These are phyloP conservation scores for Ophiostoma perfectum DNA, from an alignment of 2,329 filamentous ascomycete genomes.

Conservation along the genomic window DNA sequence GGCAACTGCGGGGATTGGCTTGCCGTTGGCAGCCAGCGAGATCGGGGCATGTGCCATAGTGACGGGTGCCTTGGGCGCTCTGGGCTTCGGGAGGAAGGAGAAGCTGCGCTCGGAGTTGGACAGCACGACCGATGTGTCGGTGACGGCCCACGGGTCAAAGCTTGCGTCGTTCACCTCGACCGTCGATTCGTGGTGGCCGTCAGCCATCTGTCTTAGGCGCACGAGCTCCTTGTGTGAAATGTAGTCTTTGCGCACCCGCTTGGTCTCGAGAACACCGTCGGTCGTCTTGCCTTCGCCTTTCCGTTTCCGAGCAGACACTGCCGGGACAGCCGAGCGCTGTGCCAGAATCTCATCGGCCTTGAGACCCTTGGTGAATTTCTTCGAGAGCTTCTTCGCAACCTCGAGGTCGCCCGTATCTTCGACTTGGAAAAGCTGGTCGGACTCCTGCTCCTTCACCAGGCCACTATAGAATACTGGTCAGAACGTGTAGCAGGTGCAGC, in stretches of 20 bases:
- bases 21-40: constrained; percentile 77
- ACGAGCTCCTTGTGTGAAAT: constrained; percentile 79
- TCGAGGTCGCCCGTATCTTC: constrained; percentile 67
- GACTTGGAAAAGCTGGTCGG: constrained; percentile 77
- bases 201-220: constrained; percentile 71
- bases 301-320: constrained; percentile 74
- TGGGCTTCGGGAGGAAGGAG: constrained; percentile 61
- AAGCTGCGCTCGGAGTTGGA: constrained; percentile 47
- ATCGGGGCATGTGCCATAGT: constrained; percentile 73
- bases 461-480: constrained; percentile 51
- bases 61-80: constrained; percentile 63
- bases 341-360: constrained; percentile 90
- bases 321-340: constrained; percentile 73
- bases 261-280: constrained; percentile 67
- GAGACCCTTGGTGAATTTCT: constrained; percentile 61
- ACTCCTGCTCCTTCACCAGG: constrained; percentile 74
- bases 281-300: constrained; percentile 57
- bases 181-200: constrained; percentile 57
- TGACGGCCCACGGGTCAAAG: constrained; percentile 71
- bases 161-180: constrained; percentile 55
- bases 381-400: constrained; percentile 58
- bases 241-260: constrained; percentile 71
- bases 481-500: too few relatives aligned
- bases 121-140: constrained; percentile 31
- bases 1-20: constrained; percentile 68